A percentile compares a stretch with the other conserved stretches of the same genome.
These are phyloP conservation scores for Phytopythium ostracodes DNA, from an alignment of 352 stramenopile species.

Conservation along the genomic window DNA sequence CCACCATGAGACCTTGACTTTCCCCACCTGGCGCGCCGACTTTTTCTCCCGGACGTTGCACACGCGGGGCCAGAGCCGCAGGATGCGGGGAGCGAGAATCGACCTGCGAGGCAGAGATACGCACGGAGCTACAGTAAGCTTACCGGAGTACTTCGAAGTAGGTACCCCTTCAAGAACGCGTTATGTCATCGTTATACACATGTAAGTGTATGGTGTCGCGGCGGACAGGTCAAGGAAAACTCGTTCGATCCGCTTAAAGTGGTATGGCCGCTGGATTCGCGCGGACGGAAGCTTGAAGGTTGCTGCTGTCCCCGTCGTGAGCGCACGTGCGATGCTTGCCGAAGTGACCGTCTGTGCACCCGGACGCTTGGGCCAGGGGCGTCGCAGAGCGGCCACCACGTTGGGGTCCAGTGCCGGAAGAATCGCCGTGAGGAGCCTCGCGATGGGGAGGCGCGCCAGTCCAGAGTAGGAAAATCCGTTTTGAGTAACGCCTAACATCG, in stretches of 20 bases:
- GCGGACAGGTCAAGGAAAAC: background rate
- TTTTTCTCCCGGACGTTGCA: conserved; percentile 2
- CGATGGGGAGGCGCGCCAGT: background rate
- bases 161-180: no score
- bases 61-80: background rate
- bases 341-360: background rate
- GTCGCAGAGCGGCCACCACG: background rate
- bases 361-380: background rate
- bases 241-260: background rate
- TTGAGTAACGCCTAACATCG: no score
- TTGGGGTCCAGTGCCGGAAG: background rate
- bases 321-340: no score
- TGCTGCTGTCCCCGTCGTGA: no score
- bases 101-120: background rate
- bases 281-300: background rate
- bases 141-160: no score
- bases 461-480: no score
- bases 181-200: no score
- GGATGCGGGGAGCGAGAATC: background rate
- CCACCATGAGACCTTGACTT: background rate
- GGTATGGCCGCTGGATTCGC: background rate
- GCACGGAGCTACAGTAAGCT: background rate
- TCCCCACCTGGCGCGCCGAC: background rate
- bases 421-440: background rate
- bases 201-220: background rate